A percentile compares a stretch with the other conserved stretches of the same genome.
These are phyloP conservation scores for Leucogyrophana mollusca DNA, from an alignment of 768 basidiomycete species.

Conservation along the genomic window DNA sequence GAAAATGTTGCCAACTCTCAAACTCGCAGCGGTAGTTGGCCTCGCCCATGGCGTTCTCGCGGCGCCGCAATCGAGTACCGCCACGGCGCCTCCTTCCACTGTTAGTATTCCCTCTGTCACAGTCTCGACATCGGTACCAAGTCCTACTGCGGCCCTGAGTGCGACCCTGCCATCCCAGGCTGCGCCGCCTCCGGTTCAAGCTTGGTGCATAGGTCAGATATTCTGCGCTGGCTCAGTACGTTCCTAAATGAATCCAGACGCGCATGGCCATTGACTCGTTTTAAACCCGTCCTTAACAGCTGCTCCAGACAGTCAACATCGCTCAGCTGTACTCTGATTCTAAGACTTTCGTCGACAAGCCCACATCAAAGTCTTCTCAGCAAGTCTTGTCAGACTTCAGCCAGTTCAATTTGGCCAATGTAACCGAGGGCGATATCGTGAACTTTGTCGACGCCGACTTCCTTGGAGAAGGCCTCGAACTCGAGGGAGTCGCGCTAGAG, in stretches of 20 bases:
- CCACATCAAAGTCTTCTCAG: slow-evolving; percentile 65
- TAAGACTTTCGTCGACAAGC: slow-evolving; percentile 91
- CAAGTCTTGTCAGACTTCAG: slow-evolving; percentile 70
- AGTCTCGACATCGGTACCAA: slow-evolving; percentile 62
- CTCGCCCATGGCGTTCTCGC: slow-evolving; percentile 15
- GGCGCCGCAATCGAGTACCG: slow-evolving; percentile 8
- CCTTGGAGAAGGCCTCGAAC: slow-evolving; percentile 81
- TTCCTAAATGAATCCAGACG: background rate
- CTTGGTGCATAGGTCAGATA: slow-evolving; percentile 76
- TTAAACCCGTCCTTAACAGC: slow-evolving; percentile 33
- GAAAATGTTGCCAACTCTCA: slow-evolving; percentile 31
- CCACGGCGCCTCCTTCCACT: slow-evolving; percentile 13
- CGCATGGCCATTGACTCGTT: too few relatives aligned
- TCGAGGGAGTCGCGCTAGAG: slow-evolving; percentile 58
- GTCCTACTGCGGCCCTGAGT: slow-evolving; percentile 53
- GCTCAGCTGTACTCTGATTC: slow-evolving; percentile 74
- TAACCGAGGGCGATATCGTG: slow-evolving; percentile 65
- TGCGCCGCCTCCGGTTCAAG: slow-evolving; percentile 63
- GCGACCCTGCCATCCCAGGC: slow-evolving; percentile 63
- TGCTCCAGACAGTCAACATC: slow-evolving; percentile 84
- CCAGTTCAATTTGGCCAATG: slow-evolving; percentile 31
- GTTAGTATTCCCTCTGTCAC: slow-evolving; percentile 34
- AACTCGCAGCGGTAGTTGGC: slow-evolving; percentile 11
- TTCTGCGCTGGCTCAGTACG: slow-evolving; percentile 79
- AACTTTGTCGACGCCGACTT: slow-evolving; percentile 76